These are phyloP conservation scores for Fraxinus albicans DNA, from an alignment of 305 asterid species.

Conservation along the genomic window DNA sequence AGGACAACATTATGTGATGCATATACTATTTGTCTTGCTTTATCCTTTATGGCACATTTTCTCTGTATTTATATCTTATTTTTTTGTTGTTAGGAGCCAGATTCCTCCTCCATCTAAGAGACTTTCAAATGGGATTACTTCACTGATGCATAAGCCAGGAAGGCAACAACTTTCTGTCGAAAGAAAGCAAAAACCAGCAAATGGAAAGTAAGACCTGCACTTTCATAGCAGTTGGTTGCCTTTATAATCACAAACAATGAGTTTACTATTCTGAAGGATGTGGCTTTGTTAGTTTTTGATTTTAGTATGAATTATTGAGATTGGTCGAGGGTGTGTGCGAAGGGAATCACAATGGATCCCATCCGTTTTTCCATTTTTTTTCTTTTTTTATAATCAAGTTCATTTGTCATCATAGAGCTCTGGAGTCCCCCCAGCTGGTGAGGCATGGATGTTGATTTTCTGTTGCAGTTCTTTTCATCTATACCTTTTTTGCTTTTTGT, in stretches of 20 bases:
- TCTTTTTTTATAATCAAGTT: neutral
- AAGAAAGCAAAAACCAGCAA: constrained; percentile 52
- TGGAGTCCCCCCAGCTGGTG: neutral
- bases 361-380: neutral
- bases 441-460: neutral
- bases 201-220: constrained; percentile 50
- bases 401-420: neutral
- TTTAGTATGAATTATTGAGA: constrained; percentile 15
- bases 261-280: constrained; percentile 6
- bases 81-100: constrained; percentile 46
- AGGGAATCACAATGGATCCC: neutral
- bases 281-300: constrained; percentile 14
- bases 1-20: neutral
- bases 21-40: neutral
- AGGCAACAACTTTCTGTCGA: constrained; percentile 43
- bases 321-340: neutral
- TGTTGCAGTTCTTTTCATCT: neutral
- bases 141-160: constrained; percentile 47
- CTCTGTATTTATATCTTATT: constrained; percentile 4
- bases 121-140: constrained; percentile 39
- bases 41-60: neutral
- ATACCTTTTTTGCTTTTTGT: neutral
- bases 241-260: neutral
- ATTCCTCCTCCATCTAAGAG: constrained; percentile 63
- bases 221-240: constrained; percentile 9